These are phyloP conservation scores for Penicillium bovifimosum DNA, from an alignment of 495 filamentous ascomycete species.

Conservation along the genomic window DNA sequence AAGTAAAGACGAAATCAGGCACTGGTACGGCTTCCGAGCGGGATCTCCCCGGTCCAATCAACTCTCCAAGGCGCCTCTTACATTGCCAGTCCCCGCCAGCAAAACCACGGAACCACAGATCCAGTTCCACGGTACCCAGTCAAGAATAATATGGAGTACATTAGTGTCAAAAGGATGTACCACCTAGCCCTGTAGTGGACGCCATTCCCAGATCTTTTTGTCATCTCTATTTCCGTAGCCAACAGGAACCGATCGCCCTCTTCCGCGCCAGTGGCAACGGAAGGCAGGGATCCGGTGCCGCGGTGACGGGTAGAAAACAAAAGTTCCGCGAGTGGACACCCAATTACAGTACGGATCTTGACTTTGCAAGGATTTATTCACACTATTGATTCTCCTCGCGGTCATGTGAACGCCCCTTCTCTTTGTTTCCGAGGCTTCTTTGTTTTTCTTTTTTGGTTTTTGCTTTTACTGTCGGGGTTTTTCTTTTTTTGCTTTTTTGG, in stretches of 20 bases:
- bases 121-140: conserved; percentile 8
- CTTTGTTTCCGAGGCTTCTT: neutral
- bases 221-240: conserved; percentile 13
- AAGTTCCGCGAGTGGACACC: conserved; percentile 15
- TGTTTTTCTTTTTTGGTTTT: neutral
- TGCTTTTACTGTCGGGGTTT: neutral
- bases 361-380: conserved; percentile 20
- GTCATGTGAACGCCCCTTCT: conserved; percentile 32
- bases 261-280: conserved; percentile 26
- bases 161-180: conserved; percentile 2
- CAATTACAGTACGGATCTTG: conserved; percentile 8
- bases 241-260: conserved; percentile 19
- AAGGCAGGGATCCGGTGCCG: conserved; percentile 36
- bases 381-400: conserved; percentile 22
- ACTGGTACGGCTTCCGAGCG: conserved; percentile 6
- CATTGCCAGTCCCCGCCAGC: conserved; percentile 5
- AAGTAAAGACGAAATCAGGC: neutral
- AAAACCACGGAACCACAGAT: conserved; percentile 8
- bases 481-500: neutral
- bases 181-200: neutral
- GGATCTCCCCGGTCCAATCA: conserved; percentile 15
- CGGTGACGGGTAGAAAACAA: conserved; percentile 34
- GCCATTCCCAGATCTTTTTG: neutral
- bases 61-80: neutral
- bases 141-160: conserved; percentile 7